These are phyloP conservation scores for Suillus variegatus DNA, from an alignment of 768 basidiomycete genomes.

Conservation along the genomic window DNA sequence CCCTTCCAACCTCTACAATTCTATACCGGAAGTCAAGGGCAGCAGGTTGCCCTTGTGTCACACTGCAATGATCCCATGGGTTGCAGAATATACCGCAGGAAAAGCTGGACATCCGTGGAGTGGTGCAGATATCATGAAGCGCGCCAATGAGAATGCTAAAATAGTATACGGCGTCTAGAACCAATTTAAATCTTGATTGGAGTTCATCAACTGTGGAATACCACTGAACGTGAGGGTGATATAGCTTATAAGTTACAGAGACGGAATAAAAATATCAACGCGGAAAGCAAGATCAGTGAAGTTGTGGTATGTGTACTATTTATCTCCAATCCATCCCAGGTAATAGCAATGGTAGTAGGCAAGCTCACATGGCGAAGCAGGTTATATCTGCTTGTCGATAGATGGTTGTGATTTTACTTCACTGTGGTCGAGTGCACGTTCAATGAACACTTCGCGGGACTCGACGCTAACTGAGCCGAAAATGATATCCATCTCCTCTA, in stretches of 20 bases:
- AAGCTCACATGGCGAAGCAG: not conserved
- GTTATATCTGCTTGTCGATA: constrained; percentile 12
- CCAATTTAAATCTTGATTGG: not conserved
- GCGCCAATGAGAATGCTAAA: constrained; percentile 64
- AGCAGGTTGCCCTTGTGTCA: constrained; percentile 67
- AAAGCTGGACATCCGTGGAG: constrained; percentile 48
- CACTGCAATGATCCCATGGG: constrained; percentile 85
- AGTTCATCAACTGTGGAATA: not conserved
- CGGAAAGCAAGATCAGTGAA: not conserved
- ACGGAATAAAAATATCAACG: not conserved
- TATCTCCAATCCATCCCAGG: not conserved
- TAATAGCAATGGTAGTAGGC: not conserved
- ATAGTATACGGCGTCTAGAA: constrained; percentile 52
- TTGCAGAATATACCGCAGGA: constrained; percentile 69
- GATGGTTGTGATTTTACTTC: constrained; percentile 13
- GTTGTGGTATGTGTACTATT: not conserved
- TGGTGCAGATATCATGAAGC: constrained; percentile 56
- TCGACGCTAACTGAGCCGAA: constrained; percentile 60
- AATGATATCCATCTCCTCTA: constrained; percentile 59
- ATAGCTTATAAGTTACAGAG: not conserved
- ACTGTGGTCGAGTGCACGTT: constrained; percentile 22
- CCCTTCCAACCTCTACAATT: constrained; percentile 68
- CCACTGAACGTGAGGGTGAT: constrained; percentile 1
- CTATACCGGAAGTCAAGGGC: constrained; percentile 53
- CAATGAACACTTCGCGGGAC: constrained; percentile 54